Evolutionary conservation across 1,284 basidiomycete genomes (phyloP).

Genomic region (Sphaerobolus stellatus): DNA sequence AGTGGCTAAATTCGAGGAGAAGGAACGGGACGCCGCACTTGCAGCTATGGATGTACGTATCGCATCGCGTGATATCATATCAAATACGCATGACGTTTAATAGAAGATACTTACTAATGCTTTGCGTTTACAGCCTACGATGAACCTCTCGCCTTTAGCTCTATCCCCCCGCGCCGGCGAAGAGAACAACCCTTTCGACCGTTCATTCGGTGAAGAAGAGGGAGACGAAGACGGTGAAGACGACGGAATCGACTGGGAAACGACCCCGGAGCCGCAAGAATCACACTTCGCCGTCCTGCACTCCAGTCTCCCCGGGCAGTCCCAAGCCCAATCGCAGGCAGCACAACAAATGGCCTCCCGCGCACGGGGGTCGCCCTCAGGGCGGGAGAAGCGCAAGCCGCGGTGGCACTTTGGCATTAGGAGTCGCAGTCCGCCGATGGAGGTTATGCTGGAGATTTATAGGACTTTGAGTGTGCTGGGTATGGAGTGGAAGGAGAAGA

Average conservation of each 20-base stretch:
- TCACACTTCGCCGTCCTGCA: constrained; percentile 78
- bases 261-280: constrained; percentile 17
- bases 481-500: constrained; percentile 95
- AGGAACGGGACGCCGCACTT: constrained; percentile 76
- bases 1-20: constrained; percentile 77
- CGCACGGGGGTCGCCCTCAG: constrained; percentile 41
- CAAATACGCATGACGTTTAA: too few species aligned
- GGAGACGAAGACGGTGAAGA: constrained; percentile 47
- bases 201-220: constrained; percentile 55
- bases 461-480: constrained; percentile 87
- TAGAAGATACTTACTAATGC: constrained; percentile 11
- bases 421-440: constrained; percentile 94
- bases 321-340: constrained; percentile 28
- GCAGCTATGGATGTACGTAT: constrained; percentile 71
- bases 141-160: constrained; percentile 46
- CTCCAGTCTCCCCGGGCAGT: constrained; percentile 66
- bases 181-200: constrained; percentile 65
- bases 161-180: constrained; percentile 53
- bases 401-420: constrained; percentile 99
- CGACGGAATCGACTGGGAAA: constrained; percentile 41
- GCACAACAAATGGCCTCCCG: constrained; percentile 49
- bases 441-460: constrained; percentile 99
- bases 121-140: constrained; percentile 56
- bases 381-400: constrained; percentile 65
- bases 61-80: too few species aligned